These are phyloP conservation scores for Paxillus rubicundulus DNA, from an alignment of 768 basidiomycete species.

Conservation along the genomic window DNA sequence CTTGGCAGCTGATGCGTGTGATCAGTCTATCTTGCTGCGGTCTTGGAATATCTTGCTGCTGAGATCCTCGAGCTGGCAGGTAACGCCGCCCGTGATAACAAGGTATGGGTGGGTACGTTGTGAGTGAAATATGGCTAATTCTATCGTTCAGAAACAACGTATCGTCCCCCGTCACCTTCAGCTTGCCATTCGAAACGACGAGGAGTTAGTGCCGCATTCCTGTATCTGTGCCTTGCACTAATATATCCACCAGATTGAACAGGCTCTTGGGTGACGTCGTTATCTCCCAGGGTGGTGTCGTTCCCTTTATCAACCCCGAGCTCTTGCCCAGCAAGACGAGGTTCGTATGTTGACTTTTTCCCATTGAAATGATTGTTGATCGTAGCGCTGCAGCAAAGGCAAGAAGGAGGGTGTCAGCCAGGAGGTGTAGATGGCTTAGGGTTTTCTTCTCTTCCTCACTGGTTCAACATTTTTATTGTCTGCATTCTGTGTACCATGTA, in stretches of 20 bases:
- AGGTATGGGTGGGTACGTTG: constrained; percentile 15
- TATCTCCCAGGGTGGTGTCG: constrained; percentile 90
- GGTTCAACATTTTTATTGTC: constrained; percentile 28
- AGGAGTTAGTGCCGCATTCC: constrained; percentile 51
- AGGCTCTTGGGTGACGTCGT: constrained; percentile 82
- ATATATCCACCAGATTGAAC: constrained; percentile 48
- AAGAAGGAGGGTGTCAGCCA: constrained; percentile 35
- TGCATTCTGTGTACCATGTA: constrained; percentile 29
- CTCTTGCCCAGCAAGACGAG: constrained; percentile 32
- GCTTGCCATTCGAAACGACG: constrained; percentile 89
- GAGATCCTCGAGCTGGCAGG: constrained; percentile 93
- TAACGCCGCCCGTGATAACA: constrained; percentile 55
- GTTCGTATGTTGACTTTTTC: constrained; percentile 11
- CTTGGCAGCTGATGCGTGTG: not conserved
- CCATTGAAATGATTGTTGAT: constrained; percentile 3
- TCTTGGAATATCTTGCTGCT: constrained; percentile 89
- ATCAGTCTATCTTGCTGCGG: constrained; percentile 83
- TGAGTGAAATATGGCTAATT: not conserved
- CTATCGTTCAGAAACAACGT: constrained; percentile 67
- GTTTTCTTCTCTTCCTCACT: constrained; percentile 15
- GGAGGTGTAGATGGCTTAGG: constrained; percentile 23
- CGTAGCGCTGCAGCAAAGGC: constrained; percentile 25
- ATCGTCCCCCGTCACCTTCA: constrained; percentile 92
- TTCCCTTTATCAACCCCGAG: constrained; percentile 60
- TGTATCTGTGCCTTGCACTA: not conserved